Base-by-base conservation (phyloP, 2,329 filamentous ascomycete species). In the Biscogniauxia sp. region DNA sequence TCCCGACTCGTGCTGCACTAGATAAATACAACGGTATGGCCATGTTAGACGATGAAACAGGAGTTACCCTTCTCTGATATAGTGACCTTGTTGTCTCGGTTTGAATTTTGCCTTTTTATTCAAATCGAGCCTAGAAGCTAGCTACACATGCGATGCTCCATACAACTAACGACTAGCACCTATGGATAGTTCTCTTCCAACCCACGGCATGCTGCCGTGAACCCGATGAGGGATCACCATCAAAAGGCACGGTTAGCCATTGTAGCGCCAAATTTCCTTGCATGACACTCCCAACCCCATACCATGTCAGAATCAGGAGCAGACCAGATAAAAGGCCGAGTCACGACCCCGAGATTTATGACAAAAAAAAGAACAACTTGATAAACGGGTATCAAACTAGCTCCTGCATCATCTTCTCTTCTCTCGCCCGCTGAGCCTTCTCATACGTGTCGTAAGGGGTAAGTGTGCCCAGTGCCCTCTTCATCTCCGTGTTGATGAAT, bases 401-500 rank as follows among this genome's bases (percentile, higher is more conserved):
- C 51, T 72, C 70, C 23, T 70, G 61, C 57, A 86, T 73, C 11
- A 82, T 75, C 72, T 82, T 84, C 69, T 83, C 80, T 62, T 82
- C 78, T 65, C 81, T 82, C 64, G 80, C 75, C 68, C 84, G 81
- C 56, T 86, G 75, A 0, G 91, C 92, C 75, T 86, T 89, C 72
- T 87, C 84, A 75, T 94, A 96, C 1, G 88, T 91, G 53, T 95
- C 90, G 74, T 91, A 98, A 2, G 91, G 89, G 3, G 93, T 97
- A 68, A 96, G 82, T 6, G 93, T 91, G 59, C 93, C 94, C 49
- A 99, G 82, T 0, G 94, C 92, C 69, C 93, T 90, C 74, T 89
- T 88, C 87, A 95, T 93, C 76, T 97, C 92, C 32, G 91, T 90
- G 69, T 91, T 93, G 62, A 97, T 83, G 68, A 97, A 91, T 67